A percentile compares a stretch with the other conserved stretches of the same genome.
phyloP scores from a whole-genome alignment of 352 stramenopile species.

The Peronospora destructor region DNA sequence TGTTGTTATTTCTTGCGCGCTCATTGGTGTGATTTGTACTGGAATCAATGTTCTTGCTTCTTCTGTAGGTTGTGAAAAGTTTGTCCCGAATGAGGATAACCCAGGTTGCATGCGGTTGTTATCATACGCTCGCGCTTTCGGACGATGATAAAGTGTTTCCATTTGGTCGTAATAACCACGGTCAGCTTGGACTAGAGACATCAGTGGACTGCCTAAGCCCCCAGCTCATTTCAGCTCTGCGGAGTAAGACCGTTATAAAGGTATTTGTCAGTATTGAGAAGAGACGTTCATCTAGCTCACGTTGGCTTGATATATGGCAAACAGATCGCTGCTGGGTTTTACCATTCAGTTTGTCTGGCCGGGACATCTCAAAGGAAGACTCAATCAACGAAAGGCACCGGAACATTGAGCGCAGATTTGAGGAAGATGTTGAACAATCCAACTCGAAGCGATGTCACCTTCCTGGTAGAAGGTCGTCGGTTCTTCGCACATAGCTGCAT shows the following conservation, averaged over 20 bases:
- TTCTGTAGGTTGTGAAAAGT: slow-evolving; percentile 39
- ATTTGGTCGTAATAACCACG: slow-evolving; percentile 92
- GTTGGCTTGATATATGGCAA: not conserved
- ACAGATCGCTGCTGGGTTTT: slow-evolving; percentile 88
- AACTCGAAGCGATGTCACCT: slow-evolving; percentile 71
- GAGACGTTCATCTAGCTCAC: not conserved
- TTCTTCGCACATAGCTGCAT: slow-evolving; percentile 83
- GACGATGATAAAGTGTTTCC: slow-evolving; percentile 86
- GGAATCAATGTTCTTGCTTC: slow-evolving; percentile 1
- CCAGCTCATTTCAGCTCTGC: slow-evolving; percentile 62
- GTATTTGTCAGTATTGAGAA: slow-evolving; percentile 16
- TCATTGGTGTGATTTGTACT: not conserved
- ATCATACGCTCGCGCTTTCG: slow-evolving; percentile 77
- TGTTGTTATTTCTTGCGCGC: not conserved
- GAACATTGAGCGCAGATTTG: slow-evolving; percentile 68
- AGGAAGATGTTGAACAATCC: slow-evolving; percentile 80
- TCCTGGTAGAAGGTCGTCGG: slow-evolving; percentile 62
- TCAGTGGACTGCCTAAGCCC: slow-evolving; percentile 62
- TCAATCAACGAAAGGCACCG: slow-evolving; percentile 8
- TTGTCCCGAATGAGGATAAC: slow-evolving; percentile 50
- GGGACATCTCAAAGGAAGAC: slow-evolving; percentile 14
- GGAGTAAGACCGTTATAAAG: slow-evolving; percentile 54
- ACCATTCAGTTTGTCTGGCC: slow-evolving; percentile 80
- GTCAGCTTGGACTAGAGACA: slow-evolving; percentile 82
- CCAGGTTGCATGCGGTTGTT: slow-evolving; percentile 79